Conservation (phyloP, 371 early-diverging fungal species). For the Basidiobolus meristosporus region DNA sequence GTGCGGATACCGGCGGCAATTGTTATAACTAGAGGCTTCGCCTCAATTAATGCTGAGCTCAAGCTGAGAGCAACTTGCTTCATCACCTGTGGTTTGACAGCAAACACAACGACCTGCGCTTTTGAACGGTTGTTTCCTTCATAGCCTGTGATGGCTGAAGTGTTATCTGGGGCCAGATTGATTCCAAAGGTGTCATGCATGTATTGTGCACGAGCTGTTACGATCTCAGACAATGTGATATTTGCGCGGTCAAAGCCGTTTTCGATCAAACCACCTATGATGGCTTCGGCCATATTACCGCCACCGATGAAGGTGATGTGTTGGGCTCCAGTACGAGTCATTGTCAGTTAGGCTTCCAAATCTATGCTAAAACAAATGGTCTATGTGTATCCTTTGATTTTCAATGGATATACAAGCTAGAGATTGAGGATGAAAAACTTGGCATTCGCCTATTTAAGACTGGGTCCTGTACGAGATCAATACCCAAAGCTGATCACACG, state of each 20-base stretch:
- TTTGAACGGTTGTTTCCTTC: conserved; percentile 21
- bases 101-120: conserved; percentile 64
- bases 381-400: too few species aligned
- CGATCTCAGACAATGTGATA: conserved; percentile 68
- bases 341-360: too few species aligned
- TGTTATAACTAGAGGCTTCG: conserved; percentile 53
- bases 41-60: conserved; percentile 11
- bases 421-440: too few species aligned
- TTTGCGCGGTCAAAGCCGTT: conserved; percentile 42
- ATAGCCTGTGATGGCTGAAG: too few species aligned
- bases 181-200: conserved; percentile 37
- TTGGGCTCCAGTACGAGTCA: not conserved
- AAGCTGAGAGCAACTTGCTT: conserved; percentile 39
- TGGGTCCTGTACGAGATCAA: too few species aligned
- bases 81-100: conserved; percentile 81
- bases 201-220: conserved; percentile 35
- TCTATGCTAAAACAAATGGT: too few species aligned
- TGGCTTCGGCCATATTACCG: conserved; percentile 89
- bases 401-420: too few species aligned
- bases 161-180: conserved; percentile 10
- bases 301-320: conserved; percentile 64
- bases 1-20: conserved; percentile 80
- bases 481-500: too few species aligned
- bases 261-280: conserved; percentile 67
- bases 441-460: too few species aligned